Conservation (phyloP, 495 filamentous ascomycete species). For the Podospora anserina region DNA sequence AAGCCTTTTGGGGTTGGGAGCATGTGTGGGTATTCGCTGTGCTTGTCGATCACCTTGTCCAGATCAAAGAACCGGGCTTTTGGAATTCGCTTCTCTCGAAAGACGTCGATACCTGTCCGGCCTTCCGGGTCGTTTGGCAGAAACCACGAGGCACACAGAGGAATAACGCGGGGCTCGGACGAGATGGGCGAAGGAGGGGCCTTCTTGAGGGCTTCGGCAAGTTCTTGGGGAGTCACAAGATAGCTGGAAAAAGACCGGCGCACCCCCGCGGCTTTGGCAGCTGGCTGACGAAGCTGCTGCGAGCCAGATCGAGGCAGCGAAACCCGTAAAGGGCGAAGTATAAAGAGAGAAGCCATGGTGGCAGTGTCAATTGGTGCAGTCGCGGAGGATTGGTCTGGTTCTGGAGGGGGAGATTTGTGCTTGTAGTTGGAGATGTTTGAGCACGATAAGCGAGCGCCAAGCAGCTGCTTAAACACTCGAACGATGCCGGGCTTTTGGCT, state of each 20-base stretch:
- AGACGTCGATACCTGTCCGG: conserved; percentile 73
- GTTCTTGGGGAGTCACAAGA: conserved; percentile 79
- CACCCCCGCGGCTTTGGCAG: conserved; percentile 16
- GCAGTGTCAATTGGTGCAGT: conserved; percentile 13
- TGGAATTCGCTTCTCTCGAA: conserved; percentile 74
- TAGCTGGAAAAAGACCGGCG: conserved; percentile 66
- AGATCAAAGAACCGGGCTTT: conserved; percentile 94
- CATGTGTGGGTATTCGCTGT: conserved; percentile 94
- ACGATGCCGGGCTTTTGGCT: conserved; percentile 6
- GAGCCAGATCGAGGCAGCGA: conserved; percentile 32
- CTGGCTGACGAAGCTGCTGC: conserved; percentile 18
- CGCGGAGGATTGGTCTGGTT: background rate
- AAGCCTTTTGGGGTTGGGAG: conserved; percentile 78
- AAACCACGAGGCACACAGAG: conserved; percentile 92
- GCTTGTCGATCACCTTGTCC: conserved; percentile 81
- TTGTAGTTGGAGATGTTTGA: background rate
- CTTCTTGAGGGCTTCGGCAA: conserved; percentile 72
- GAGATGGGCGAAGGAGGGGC: conserved; percentile 71
- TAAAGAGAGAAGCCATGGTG: conserved; percentile 39
- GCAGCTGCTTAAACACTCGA: background rate
- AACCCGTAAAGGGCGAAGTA: conserved; percentile 38
- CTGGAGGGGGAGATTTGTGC: background rate
- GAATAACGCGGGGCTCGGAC: conserved; percentile 74
- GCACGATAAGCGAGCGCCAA: conserved; percentile 5
- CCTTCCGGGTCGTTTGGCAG: conserved; percentile 75